These are phyloP conservation scores for Nyssa sinensis DNA, from an alignment of 148 eudicot species.

Conservation along the genomic window DNA sequence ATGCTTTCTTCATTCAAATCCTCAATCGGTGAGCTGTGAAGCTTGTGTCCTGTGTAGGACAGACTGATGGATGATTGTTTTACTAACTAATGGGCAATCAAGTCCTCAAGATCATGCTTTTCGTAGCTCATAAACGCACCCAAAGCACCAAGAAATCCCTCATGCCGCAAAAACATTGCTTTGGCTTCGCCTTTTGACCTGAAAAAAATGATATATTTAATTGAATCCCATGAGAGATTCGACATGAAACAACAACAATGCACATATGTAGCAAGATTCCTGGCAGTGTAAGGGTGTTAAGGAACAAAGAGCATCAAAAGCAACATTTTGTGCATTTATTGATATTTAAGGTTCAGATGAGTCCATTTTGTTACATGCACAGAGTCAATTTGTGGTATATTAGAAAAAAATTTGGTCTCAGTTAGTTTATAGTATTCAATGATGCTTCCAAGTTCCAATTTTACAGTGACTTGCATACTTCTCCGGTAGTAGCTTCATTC, in stretches of 20 bases:
- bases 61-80: constrained; percentile 35
- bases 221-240: background rate
- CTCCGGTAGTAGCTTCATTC: background rate
- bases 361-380: background rate
- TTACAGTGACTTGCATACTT: too few species aligned
- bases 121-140: constrained; percentile 84
- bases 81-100: constrained; percentile 34
- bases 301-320: background rate
- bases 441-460: too few species aligned
- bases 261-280: background rate
- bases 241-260: background rate
- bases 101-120: constrained; percentile 45
- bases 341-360: background rate
- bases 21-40: constrained; percentile 15
- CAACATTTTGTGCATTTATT: background rate
- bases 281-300: too few species aligned
- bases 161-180: constrained; percentile 92
- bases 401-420: background rate
- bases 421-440: too few species aligned
- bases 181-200: constrained; percentile 98
- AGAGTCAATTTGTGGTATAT: background rate
- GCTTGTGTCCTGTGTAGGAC: constrained; percentile 21
- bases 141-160: constrained; percentile 91
- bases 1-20: constrained; percentile 25
- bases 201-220: constrained; percentile 12